Base-by-base conservation (phyloP, 1,139 yeast genomes). In the Groenewaldozyma auringiensis region DNA sequence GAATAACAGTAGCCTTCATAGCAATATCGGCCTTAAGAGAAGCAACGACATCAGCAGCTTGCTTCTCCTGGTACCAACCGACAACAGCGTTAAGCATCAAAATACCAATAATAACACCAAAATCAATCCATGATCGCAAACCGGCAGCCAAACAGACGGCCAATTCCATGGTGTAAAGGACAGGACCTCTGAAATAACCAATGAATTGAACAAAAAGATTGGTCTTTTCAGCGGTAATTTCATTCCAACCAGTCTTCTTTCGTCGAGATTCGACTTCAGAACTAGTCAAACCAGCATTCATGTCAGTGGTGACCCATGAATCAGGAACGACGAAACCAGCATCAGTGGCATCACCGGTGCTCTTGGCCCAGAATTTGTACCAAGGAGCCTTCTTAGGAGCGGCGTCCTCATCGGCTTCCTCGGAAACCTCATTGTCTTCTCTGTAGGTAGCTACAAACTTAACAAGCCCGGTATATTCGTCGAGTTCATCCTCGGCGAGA, bases 41-140 rank as follows among this genome's bases (percentile, higher is more conserved):
- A 53, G 87, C 95, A 59, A 87, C 95, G 75, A 86, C 88, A 57
- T 94, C 87, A 74, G 95, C 95, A 58, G 96, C 96, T 76, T 87
- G 85, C 72, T 73, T 76, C 71, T 78, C 83, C 70, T 78, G 83
- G 61, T 78, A 74, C 74, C 79, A 78, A 72, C 83, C 83, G 61
- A 78, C 83, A 57, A 70, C 69, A 53, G 82, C 67, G 60, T 64
- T 64, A 44, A 78, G 74, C 66, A 77, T 59, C 61, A 78, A 70
- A 60, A 78, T 71, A 63, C 77, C 82, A 67, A 78, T 74, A 58
- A 78, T 78, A 57, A 78, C 83, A 71, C 83, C 83, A 68, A 78
- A 78, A 72, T 78, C 82, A 58, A 78, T 78, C 82, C 82, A 78
- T 70, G 76, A 81, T 70, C 79, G 80, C 58, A 78, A 72, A 75